Evolutionary conservation across 257 asterid genomes (phyloP).

Genomic region (Gardenia jasminoides): DNA sequence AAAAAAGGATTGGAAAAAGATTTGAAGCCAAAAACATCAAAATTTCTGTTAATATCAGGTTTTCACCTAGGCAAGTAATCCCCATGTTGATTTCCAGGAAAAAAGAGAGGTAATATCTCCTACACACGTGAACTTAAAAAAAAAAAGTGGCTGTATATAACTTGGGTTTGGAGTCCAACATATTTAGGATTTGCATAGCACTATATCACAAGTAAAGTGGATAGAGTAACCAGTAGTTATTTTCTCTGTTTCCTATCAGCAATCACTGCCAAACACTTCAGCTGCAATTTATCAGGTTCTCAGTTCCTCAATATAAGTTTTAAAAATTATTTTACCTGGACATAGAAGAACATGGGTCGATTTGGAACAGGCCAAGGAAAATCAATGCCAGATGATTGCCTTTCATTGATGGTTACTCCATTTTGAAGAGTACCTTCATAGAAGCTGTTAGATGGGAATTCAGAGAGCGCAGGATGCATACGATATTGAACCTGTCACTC

Average conservation of each 20-base stretch:
- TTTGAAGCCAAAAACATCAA: too few relatives aligned
- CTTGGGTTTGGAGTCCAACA: background rate
- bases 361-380: constrained; percentile 99
- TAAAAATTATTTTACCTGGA: constrained; percentile 56
- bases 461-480: constrained; percentile 99
- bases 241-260: background rate
- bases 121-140: background rate
- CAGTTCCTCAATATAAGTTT: background rate
- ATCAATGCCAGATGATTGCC: constrained; percentile 97
- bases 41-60: background rate
- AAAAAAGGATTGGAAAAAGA: constrained; percentile 2
- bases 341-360: constrained; percentile 98
- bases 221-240: background rate
- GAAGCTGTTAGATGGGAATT: constrained; percentile 95
- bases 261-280: background rate
- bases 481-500: constrained; percentile 89
- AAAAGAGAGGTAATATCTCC: background rate
- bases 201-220: background rate
- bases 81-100: background rate
- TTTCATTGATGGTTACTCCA: constrained; percentile 89
- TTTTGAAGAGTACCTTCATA: constrained; percentile 99
- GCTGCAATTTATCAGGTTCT: background rate
- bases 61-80: background rate
- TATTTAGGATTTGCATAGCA: background rate
- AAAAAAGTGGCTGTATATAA: background rate